Percentiles rank a stretch among this genome's conserved stretches.
These are phyloP conservation scores for Apiospora saccharicola DNA, from an alignment of 2,329 filamentous ascomycete species.

Conservation along the genomic window DNA sequence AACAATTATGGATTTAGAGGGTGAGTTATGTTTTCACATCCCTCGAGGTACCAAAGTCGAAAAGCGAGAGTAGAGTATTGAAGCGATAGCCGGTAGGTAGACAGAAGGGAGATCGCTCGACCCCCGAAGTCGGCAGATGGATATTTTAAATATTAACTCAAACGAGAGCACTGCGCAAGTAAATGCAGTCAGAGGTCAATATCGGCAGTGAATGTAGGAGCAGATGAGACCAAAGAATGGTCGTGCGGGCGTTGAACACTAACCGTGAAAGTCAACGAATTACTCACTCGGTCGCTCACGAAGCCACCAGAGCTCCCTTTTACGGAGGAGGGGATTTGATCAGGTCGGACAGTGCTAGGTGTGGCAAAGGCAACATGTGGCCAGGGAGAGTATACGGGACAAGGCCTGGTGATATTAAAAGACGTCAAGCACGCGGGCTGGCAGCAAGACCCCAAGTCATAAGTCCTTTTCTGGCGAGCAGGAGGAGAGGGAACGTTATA, in stretches of 20 bases:
- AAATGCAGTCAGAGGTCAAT: neutral
- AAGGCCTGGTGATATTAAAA: conserved; percentile 10
- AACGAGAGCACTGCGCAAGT: neutral
- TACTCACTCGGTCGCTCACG: neutral
- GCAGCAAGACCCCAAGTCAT: neutral
- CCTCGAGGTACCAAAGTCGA: neutral
- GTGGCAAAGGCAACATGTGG: neutral
- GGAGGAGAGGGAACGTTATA: neutral
- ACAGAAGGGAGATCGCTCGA: no score
- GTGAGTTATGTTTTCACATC: neutral
- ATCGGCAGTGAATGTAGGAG: neutral
- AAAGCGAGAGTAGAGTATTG: neutral
- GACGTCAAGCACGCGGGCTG: neutral
- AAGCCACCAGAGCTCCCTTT: neutral
- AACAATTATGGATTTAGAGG: neutral
- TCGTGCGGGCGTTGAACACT: neutral
- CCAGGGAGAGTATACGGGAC: neutral
- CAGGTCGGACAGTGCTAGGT: neutral
- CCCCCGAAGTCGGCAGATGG: neutral
- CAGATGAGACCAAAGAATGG: neutral
- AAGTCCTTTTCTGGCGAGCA: neutral
- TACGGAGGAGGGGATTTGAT: neutral
- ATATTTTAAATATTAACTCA: neutral
- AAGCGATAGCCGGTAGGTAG: neutral
- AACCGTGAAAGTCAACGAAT: neutral